Evolutionary conservation across 345 rosid species (phyloP), one percentile per base, ranked within the genome.

Genomic region (Noccaea bulbosa): DNA sequence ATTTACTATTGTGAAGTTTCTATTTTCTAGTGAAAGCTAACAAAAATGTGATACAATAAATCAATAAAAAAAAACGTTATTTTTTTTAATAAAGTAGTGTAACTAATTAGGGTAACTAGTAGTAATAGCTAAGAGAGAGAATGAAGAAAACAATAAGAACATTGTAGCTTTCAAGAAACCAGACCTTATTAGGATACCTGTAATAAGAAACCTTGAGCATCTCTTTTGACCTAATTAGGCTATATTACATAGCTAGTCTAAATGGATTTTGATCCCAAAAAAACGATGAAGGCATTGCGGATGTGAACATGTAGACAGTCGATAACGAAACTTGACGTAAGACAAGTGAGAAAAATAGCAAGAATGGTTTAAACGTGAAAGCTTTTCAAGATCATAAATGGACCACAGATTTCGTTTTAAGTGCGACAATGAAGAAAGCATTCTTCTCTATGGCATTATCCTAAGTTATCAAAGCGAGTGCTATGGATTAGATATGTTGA

Each of bases 1-100:
- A 76, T 76, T 76, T 56, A 76, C 75, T 76, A 33, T 48, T 58
- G 65, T 69, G 59, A 17, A 46, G 52, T 75, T 59, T 46, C 66
- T 69, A 41, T 49, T 40, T 59, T 46, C 66, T 69, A 41, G 67
- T 40, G 64, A 67, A 67, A 75, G 53, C 65, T 62, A 75, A 62
- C 56, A 14, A 67, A 67, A 17, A 22, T 60, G 73, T 74, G 68
- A 62, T 54, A 46, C 5, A 7, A 12, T 4, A 59, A 67, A 10
- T 43, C 51, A 67, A 60, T 34, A 6, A 27, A 57, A 24, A 27
- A 27, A 27, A 51, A 56, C n/a, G 52, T 50, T 54, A n/a, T 35
- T 33, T 7, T 37, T 37, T 45, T 47, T 57, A n/a, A n/a, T n/a
- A n/a, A n/a, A n/a, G n/a, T 49, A 51, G 38, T 67, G 55, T 59